Percentiles rank a stretch among this genome's conserved stretches.
Evolutionary conservation across 495 filamentous ascomycete species (phyloP).

Genomic region (Glutinoglossum americanum): DNA sequence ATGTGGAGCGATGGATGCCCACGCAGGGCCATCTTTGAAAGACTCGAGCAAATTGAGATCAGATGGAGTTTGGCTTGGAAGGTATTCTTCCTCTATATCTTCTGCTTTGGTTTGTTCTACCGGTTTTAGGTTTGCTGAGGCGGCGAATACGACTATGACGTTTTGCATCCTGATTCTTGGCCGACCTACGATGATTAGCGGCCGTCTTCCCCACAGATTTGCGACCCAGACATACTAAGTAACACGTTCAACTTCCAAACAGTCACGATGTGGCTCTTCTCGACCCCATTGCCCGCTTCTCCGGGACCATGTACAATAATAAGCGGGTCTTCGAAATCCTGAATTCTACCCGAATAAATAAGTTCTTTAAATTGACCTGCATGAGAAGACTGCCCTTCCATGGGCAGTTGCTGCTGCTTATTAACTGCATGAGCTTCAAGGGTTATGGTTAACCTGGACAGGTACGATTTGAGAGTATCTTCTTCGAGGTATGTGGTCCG

Average conservation of each 20-base stretch:
- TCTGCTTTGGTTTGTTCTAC: conserved; percentile 26
- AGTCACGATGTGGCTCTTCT: conserved; percentile 33
- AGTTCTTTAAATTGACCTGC: conserved; percentile 23
- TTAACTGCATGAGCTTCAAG: conserved; percentile 55
- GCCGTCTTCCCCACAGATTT: background rate
- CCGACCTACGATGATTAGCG: conserved; percentile 22
- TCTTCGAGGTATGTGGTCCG: conserved; percentile 42
- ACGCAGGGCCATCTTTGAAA: conserved; percentile 43
- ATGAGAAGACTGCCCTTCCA: conserved; percentile 15
- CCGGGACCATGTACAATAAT: conserved; percentile 34
- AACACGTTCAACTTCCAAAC: conserved; percentile 66
- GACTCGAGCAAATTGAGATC: conserved; percentile 68
- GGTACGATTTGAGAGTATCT: conserved; percentile 31
- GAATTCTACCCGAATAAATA: conserved; percentile 39
- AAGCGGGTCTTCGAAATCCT: conserved; percentile 36
- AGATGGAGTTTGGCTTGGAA: conserved; percentile 51
- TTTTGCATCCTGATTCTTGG: conserved; percentile 61
- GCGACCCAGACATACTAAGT: conserved; percentile 25
- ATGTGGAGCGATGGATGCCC: conserved; percentile 43
- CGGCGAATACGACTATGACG: conserved; percentile 54
- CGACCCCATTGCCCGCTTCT: conserved; percentile 13
- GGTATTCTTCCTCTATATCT: conserved; percentile 42
- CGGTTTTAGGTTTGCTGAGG: conserved; percentile 44
- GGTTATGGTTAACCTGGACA: conserved; percentile 40
- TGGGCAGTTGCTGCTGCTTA: conserved; percentile 21